phyloP scores from a whole-genome alignment of 1,284 basidiomycete species.

The Bjerkandera adusta region DNA sequence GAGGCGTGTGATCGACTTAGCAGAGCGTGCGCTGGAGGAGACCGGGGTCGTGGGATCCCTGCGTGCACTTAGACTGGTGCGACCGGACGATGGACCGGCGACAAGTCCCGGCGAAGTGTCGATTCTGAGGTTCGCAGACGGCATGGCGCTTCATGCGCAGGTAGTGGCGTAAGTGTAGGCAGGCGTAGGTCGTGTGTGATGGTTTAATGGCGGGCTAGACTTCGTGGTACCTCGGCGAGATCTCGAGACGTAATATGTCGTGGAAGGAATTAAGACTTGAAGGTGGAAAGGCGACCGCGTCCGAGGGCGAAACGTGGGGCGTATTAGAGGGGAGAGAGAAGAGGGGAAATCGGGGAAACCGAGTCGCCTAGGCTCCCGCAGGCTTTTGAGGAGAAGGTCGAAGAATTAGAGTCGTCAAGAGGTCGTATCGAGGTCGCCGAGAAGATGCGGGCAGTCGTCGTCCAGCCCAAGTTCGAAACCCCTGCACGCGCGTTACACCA shows the following conservation, averaged over 20 bases:
- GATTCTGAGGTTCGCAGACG: conserved; percentile 42
- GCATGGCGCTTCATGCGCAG: conserved; percentile 26
- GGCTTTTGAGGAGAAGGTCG: not conserved
- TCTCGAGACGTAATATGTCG: not conserved
- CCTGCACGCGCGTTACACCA: too few relatives aligned
- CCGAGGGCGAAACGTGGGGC: not conserved
- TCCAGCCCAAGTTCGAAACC: too few relatives aligned
- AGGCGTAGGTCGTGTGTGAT: too few relatives aligned
- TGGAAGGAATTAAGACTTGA: not conserved
- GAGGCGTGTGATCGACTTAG: conserved; percentile 16
- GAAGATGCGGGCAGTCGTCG: too few relatives aligned
- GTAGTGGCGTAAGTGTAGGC: too few relatives aligned
- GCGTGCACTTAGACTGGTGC: conserved; percentile 17
- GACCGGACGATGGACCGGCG: conserved; percentile 34
- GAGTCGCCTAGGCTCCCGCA: not conserved
- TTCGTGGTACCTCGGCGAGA: too few relatives aligned
- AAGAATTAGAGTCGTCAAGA: conserved; percentile 2
- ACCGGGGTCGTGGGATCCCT: conserved; percentile 12
- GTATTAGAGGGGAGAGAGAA: conserved; percentile 3
- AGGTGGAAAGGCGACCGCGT: conserved; percentile 7
- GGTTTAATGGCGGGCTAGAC: too few relatives aligned
- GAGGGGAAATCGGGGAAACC: not conserved
- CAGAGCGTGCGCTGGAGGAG: conserved; percentile 18
- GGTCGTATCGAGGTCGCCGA: conserved; percentile 7
- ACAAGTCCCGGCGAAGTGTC: conserved; percentile 40